Base-by-base conservation (phyloP, 2,329 filamentous ascomycete genomes). In the Chaetomium sp. region DNA sequence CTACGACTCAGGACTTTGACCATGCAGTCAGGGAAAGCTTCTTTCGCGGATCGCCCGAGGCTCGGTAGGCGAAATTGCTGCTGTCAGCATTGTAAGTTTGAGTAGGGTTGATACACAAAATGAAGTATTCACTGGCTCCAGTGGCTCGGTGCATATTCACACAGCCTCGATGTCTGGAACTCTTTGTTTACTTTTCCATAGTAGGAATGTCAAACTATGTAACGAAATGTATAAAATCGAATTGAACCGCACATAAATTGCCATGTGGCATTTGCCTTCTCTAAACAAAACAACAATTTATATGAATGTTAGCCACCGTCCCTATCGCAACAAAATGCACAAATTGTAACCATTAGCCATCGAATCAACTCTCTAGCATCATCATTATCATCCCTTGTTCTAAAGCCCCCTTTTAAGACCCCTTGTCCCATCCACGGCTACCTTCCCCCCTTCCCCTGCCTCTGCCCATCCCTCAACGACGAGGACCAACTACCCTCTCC, bases 191-290 rank as follows among this genome's bases (percentile, higher is more conserved):
- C 38, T 42, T 42, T 5, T 6, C 38, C 4, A 42, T 42, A 42
- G 7, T 16, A 42, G 13, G 38, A 42, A 6, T 5, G 16, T 16
- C 38, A 42, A 42, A 38, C 35, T 38, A n/a, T n/a, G n/a, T n/a
- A 42, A 42, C 13, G 19, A 42, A 42, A 42, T 1, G 35, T 19
- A 38, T 10, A 38, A 16, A 38, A 38, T 16, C 19, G 16, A 16
- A 16, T 42, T 7, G 13, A 42, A n/a, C 38, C 16, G 38, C 7
- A 42, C 16, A 42, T 42, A 42, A 7, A 19, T 56, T 56, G 33
- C 31, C 31, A 56, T 56, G n/a, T 56, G 53, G 53, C 42, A 56
- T 56, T 31, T 38, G 31, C 53, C 19, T 35, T 9, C 29, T 56
- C 53, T 56, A 56, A 56, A 38, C 19, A 16, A 56, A 56, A 38